Percentiles rank a stretch among this genome's conserved stretches.
phyloP scores from a whole-genome alignment of 179 eudicot genomes.

The Vitellaria paradoxa region DNA sequence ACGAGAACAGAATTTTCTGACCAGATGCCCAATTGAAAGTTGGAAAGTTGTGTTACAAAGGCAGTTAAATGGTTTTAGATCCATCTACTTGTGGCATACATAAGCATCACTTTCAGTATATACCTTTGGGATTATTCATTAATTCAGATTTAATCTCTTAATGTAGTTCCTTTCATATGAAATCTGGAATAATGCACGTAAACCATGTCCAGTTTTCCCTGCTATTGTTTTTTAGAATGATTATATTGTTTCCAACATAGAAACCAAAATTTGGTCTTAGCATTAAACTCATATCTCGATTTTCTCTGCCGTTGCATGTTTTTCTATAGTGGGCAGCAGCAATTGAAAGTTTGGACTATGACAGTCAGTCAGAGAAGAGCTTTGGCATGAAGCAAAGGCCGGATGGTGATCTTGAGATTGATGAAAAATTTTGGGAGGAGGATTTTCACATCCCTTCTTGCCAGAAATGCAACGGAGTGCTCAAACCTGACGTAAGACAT shows the following conservation, averaged over 20 bases:
- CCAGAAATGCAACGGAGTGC: conserved; percentile 73
- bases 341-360: conserved; percentile 70
- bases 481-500: conserved; percentile 85
- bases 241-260: background rate
- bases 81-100: too few species aligned
- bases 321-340: conserved; percentile 93
- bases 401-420: conserved; percentile 94
- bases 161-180: background rate
- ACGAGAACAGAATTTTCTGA: too few species aligned
- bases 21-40: too few species aligned
- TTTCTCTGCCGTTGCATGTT: conserved; percentile 3
- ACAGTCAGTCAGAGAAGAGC: conserved; percentile 74
- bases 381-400: conserved; percentile 96
- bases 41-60: too few species aligned
- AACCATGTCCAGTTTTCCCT: background rate
- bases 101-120: too few species aligned
- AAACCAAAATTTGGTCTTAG: background rate
- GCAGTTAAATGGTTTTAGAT: too few species aligned
- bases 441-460: conserved; percentile 84
- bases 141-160: background rate
- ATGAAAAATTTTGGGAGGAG: conserved; percentile 96
- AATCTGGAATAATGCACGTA: background rate
- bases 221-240: background rate
- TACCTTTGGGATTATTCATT: background rate
- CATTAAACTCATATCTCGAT: background rate